Percentiles rank a stretch among this genome's conserved stretches.
phyloP scores from a whole-genome alignment of 2,329 filamentous ascomycete genomes.

The Periglandula ipomoeae region DNA sequence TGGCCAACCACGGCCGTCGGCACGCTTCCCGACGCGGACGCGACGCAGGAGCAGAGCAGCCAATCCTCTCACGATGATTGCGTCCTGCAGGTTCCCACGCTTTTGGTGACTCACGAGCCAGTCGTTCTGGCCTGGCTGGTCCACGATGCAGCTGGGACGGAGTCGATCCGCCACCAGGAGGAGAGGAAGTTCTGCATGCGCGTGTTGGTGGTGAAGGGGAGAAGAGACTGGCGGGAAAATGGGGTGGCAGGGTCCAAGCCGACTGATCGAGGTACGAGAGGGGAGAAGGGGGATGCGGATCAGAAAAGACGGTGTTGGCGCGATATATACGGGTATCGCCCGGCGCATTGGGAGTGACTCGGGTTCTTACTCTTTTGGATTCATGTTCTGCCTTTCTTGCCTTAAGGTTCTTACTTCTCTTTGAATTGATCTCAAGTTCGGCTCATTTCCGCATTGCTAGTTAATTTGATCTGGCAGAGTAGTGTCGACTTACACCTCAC shows the following conservation, averaged over 20 bases:
- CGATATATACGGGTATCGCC: neutral
- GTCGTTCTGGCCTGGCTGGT: slow-evolving; percentile 1
- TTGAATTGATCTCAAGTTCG: neutral
- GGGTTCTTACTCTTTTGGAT: neutral
- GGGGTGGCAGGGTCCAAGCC: neutral
- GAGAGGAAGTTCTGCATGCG: neutral
- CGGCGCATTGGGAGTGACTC: neutral
- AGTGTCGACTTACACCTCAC: neutral
- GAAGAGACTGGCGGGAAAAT: neutral
- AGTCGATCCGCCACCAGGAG: neutral
- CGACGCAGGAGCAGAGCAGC: slow-evolving; percentile 4
- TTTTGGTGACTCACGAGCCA: neutral
- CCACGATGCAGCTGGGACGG: neutral
- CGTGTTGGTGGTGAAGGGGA: neutral
- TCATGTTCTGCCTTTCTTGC: neutral
- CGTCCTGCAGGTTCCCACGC: neutral
- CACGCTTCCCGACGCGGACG: slow-evolving; percentile 12
- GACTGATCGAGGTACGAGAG: neutral
- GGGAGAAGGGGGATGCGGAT: too few relatives aligned
- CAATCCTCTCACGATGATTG: neutral
- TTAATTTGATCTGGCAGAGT: neutral
- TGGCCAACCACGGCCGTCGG: slow-evolving; percentile 9
- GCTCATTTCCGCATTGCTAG: neutral
- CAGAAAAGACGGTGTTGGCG: neutral
- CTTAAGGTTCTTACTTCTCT: neutral